Evolutionary conservation across 352 stramenopile genomes (phyloP).

Genomic region (Pythium utonaiense): DNA sequence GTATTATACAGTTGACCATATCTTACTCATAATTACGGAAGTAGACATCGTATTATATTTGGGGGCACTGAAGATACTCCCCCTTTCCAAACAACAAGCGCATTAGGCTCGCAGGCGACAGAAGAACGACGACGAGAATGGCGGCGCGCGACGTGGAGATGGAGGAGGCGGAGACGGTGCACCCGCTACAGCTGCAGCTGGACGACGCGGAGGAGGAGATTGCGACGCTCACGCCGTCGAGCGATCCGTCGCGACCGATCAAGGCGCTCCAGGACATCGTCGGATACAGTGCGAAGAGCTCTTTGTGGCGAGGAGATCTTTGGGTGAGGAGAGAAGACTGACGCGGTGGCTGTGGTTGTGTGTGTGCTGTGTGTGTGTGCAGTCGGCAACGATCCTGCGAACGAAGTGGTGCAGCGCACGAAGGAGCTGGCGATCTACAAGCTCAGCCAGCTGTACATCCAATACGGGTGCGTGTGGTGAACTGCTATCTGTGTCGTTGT

Average conservation of each 20-base stretch:
- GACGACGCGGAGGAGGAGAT: conserved; percentile 67
- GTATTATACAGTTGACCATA: not conserved
- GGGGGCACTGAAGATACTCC: conserved; percentile 19
- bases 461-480: conserved; percentile 54
- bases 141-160: conserved; percentile 67
- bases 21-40: conserved; percentile 6
- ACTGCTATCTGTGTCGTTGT: too few species aligned
- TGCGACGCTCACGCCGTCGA: conserved; percentile 27
- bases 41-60: not conserved
- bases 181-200: conserved; percentile 73
- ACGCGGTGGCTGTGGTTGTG: not conserved
- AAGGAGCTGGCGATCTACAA: conserved; percentile 97
- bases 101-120: conserved; percentile 7
- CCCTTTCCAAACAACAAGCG: conserved; percentile 1
- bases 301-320: not conserved
- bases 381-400: conserved; percentile 54
- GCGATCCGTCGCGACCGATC: conserved; percentile 50
- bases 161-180: conserved; percentile 54
- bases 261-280: conserved; percentile 68
- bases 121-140: conserved; percentile 13
- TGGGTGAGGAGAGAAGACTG: not conserved
- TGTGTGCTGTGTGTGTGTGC: conserved; percentile 1
- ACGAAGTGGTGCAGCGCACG: conserved; percentile 83
- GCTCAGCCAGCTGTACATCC: conserved; percentile 90
- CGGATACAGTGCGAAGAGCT: conserved; percentile 40